Base-by-base conservation (phyloP, 139 green algal genomes). In the Asterochloris sp. region DNA sequence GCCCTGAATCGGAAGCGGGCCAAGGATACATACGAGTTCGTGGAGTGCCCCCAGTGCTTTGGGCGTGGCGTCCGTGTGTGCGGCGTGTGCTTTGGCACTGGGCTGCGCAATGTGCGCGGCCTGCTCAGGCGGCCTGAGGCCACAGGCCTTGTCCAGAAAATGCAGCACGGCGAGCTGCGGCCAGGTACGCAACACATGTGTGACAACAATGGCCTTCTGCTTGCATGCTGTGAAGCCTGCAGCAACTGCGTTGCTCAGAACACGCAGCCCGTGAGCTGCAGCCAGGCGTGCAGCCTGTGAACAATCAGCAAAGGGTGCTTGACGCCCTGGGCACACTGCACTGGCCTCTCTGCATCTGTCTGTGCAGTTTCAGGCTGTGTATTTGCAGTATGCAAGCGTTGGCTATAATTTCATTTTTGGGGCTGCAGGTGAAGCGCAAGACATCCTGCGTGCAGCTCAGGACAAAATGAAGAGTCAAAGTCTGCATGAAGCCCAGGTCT, bases 41-140 rank as follows among this genome's bases (percentile, higher is more conserved):
- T 93, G 9, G 97, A 99, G 90, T 99, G 97, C 91, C 97, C 97
- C 8, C 94, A 98, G 83, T 99, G 97, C 91, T 99, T 94, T 83
- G 97, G 95, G 21, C 86, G 93, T 0, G 96, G 96, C 23, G 92
- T 93, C 76, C 89, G 95, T 47, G 93, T 99, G 62, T 99, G 96
- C 86, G 93, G 94, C 9, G 91, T 96, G 54, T 99, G 96, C 91
- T 98, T 99, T 82, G 96, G 97, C 73, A 99, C 96, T 26, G 97
- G 97, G 0, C 85, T 97, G 83, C 85, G 86, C 17, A 99, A 99
- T 86, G 93, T 97, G 29, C 90, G 86, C 54, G 97, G 97, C 11
- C 89, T 99, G 86, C 91, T 99, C 79, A 88, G 97, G 15, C 88
- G 94, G 16, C 96, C 97, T 0, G 96, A 99, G 87, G 91, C 95